Evolutionary conservation across 345 rosid genomes (phyloP), one percentile per base, ranked within the genome.

Genomic region (Angophora floribunda): DNA sequence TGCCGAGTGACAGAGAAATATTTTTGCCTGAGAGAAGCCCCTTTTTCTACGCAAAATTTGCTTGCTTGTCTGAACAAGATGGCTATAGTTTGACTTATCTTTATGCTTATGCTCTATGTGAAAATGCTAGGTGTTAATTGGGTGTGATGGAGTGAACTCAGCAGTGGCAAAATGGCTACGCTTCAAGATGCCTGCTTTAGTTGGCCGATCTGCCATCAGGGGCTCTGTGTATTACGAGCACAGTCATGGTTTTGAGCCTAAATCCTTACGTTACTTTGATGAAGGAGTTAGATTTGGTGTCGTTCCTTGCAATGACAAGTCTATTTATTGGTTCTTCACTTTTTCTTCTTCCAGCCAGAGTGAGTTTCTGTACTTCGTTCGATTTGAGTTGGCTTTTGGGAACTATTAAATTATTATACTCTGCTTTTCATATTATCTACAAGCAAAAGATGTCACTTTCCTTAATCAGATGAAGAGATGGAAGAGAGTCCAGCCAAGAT

Each of bases 71-170:
- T 57, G n/a, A 57, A 57, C 65, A 57, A 57, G n/a, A 57, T 59
- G 6, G 28, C 65, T 24, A 10, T 57, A n/a, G n/a, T 57, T 57
- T 59, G 24, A 59, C 65, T 59, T 59, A 59, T 59, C 65, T 61
- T 61, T 61, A 61, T 61, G 65, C 65, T 59, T 59, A 26, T 59
- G 65, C 67, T 61, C 67, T 12, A 61, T 61, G 7, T 61, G 67
- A 61, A 61, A 17, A 89, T 90, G 89, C 52, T 67, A 94, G 96
- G 95, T 92, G 86, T 91, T 95, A 92, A 89, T 96, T 86, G 97
- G 98, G 86, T 93, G 97, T 85, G 97, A 95, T 84, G 97, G 97
- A 51, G 94, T 95, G 86, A 91, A 95, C 87, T 96, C 98, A 7
- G 91, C 93, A 82, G 95, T 93, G 89, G 93, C 95, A 15, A 95